Conservation (phyloP, 139 green algal species). For the Chlamydomonas incerta region DNA sequence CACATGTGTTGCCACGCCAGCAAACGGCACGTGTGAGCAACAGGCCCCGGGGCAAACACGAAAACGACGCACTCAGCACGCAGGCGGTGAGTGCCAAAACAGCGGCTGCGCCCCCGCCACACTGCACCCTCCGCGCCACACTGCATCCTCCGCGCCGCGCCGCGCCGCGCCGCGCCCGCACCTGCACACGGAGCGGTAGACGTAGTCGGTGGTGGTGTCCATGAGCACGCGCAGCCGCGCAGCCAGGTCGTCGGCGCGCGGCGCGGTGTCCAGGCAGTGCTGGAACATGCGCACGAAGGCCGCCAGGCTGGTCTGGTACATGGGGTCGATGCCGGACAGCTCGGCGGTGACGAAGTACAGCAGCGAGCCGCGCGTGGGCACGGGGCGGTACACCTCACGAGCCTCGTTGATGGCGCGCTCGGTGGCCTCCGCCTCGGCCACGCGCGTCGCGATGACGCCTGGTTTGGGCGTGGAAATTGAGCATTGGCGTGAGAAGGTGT, state of each 20-base stretch:
- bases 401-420: slow-evolving; percentile 84
- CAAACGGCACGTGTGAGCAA: no score
- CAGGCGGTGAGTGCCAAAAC: no score
- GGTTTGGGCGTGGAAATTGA: not conserved
- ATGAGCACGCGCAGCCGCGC: slow-evolving; percentile 68
- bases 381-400: slow-evolving; percentile 81
- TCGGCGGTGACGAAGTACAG: slow-evolving; percentile 89
- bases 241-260: slow-evolving; percentile 55
- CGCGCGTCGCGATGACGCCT: slow-evolving; percentile 59
- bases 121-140: no score
- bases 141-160: no score
- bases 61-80: no score
- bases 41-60: no score
- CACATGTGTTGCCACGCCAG: not conserved
- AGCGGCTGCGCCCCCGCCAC: no score
- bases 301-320: slow-evolving; percentile 81
- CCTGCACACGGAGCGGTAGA: slow-evolving; percentile 75
- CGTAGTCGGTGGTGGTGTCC: slow-evolving; percentile 71
- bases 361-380: slow-evolving; percentile 71
- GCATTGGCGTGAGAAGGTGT: no score
- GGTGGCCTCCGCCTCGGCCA: slow-evolving; percentile 86
- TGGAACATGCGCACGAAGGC: slow-evolving; percentile 84
- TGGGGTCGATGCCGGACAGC: slow-evolving; percentile 76
- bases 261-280: slow-evolving; percentile 74
- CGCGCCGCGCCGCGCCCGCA: not conserved